Base-by-base conservation (phyloP, 129 eudicot species). In the Kitagawia praeruptora region DNA sequence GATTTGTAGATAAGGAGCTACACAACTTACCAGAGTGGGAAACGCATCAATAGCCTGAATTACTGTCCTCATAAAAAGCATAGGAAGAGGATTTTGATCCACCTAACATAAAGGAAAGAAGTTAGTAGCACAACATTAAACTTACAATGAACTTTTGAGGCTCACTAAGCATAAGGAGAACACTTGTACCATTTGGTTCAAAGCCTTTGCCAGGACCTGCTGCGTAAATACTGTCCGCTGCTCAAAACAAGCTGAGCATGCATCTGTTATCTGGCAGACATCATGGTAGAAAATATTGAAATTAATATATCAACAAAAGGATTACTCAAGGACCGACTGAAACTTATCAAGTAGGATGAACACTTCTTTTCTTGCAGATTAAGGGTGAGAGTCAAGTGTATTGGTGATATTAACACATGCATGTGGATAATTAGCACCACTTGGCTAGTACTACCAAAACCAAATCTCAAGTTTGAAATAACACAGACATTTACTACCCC, bases 191-290 rank as follows among this genome's bases (percentile, higher is more conserved):
- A 95, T 95, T 78, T 92, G 91, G 86, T 84, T 90, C 76, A 95
- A 87, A 73, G 97, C 98, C 87, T 87, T 95, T 66, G 91, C 93
- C 63, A 95, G 81, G 80, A 95, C 98, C 82, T 92, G 96, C 76
- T 90, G 97, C 5, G 97, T 95, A 82, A 95, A 95, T 70, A 95
- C 98, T 9, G 96, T 92, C 48, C 96, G 96, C 80, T 95, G 98
- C 88, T 90, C 97, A 83, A 95, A 95, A 78, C 98, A 95, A 74
- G 97, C 98, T 45, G 98, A 90, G 84, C 98, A 95, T 83, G 92
- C 92, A 87, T 95, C 98, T 75, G 85, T 95, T 79, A 95, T 87
- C 98, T 95, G 94, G 13, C 14, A 67, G 23, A 85, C n/a, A 27
- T 18, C 75, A 84, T 23, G 49, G 41, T 31, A 44, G 66, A 39